Conservation (phyloP, 2,329 filamentous ascomycete genomes). For the Arthrobotrys iridis region DNA sequence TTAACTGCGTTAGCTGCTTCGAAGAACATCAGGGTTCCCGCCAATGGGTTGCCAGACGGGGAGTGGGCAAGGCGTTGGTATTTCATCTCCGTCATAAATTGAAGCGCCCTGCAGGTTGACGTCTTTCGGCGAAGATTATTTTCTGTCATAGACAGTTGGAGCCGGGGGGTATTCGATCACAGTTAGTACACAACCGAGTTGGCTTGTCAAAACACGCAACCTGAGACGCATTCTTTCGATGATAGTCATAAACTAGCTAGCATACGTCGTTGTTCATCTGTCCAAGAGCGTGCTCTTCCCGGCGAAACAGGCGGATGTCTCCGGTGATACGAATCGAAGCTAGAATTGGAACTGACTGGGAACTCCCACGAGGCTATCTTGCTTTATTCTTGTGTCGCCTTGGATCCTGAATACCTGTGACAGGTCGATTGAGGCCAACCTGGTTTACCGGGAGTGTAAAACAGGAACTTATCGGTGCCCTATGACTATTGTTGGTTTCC, state of each 20-base stretch:
- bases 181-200: neutral
- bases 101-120: neutral
- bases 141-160: neutral
- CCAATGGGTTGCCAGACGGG: neutral
- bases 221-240: neutral
- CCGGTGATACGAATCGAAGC: slow-evolving; percentile 19
- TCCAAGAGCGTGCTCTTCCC: neutral
- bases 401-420: neutral
- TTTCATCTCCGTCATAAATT: neutral
- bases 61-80: slow-evolving; percentile 1
- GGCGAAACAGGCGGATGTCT: slow-evolving; percentile 14
- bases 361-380: slow-evolving; percentile 11
- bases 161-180: neutral
- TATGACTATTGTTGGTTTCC: too few species aligned
- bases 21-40: slow-evolving; percentile 2
- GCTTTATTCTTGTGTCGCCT: neutral
- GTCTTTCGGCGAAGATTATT: neutral
- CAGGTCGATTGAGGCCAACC: neutral
- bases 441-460: neutral
- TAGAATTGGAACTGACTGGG: neutral
- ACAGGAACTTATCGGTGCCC: neutral
- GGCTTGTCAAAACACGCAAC: neutral
- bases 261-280: neutral
- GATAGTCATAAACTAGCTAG: neutral
- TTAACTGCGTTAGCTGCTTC: neutral